These are phyloP conservation scores for Polygonum maritimum DNA, from an alignment of 148 eudicot species.

Conservation along the genomic window DNA sequence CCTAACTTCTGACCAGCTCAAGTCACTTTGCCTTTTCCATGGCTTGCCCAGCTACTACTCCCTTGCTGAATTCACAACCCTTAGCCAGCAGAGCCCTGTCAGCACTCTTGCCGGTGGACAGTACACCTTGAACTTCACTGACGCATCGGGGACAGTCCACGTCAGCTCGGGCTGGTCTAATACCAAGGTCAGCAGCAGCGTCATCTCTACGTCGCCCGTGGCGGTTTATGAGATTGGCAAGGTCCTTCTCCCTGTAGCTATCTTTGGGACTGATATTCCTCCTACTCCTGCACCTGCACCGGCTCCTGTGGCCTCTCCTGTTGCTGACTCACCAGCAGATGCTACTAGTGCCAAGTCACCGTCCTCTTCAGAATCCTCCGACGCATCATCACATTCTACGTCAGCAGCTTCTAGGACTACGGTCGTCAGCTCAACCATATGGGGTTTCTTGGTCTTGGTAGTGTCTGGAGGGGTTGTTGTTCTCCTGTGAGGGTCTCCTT, in stretches of 20 bases:
- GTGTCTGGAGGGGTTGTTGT: background rate
- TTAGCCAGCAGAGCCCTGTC: constrained; percentile 45
- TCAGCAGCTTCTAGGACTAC: constrained; percentile 1
- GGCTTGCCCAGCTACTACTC: constrained; percentile 74
- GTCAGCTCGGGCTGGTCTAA: constrained; percentile 59
- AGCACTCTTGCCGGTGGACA: constrained; percentile 59
- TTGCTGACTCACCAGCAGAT: constrained; percentile 40
- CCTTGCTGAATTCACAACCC: constrained; percentile 61
- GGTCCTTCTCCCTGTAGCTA: constrained; percentile 76
- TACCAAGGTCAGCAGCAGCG: constrained; percentile 67
- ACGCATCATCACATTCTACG: constrained; percentile 17
- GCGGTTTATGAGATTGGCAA: constrained; percentile 65
- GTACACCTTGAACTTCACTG: constrained; percentile 61
- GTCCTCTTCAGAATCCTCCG: constrained; percentile 17
- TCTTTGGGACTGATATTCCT: constrained; percentile 85
- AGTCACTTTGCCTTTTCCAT: constrained; percentile 74
- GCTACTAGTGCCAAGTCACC: constrained; percentile 20
- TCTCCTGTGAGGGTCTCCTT: background rate
- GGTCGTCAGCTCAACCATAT: background rate
- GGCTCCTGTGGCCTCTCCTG: constrained; percentile 40
- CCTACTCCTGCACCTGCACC: constrained; percentile 91
- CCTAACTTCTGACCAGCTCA: constrained; percentile 71
- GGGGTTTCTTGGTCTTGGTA: constrained; percentile 1
- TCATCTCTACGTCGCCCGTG: constrained; percentile 53
- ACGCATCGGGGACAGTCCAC: constrained; percentile 45